phyloP scores from a whole-genome alignment of 371 early-diverging fungal genomes.

The Syncephalastrum sp. region DNA sequence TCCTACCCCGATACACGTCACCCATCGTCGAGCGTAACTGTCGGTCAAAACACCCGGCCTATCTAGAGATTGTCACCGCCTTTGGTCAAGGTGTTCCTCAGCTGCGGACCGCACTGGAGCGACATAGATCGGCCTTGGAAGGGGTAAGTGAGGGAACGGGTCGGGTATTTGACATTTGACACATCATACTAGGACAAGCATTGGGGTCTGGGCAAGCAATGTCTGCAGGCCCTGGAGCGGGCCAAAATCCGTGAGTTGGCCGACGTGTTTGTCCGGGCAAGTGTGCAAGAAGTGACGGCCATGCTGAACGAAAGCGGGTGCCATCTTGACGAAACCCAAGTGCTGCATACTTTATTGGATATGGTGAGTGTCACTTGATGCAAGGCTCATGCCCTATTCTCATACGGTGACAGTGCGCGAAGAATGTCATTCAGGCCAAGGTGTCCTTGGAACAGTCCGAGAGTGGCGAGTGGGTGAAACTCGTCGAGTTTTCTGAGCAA shows the following conservation, averaged over 20 bases:
- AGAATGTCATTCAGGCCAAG: background rate
- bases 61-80: constrained; percentile 59
- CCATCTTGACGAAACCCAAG: too few relatives aligned
- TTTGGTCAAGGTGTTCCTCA: constrained; percentile 46
- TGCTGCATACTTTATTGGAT: constrained; percentile 30
- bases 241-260: constrained; percentile 72
- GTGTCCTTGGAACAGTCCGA: constrained; percentile 5
- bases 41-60: constrained; percentile 43
- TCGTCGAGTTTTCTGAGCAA: constrained; percentile 68
- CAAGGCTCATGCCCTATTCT: background rate
- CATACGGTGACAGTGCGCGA: background rate
- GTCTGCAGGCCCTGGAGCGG: constrained; percentile 51
- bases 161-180: background rate
- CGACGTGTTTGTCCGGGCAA: constrained; percentile 74
- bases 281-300: constrained; percentile 66
- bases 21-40: constrained; percentile 47
- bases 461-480: constrained; percentile 36
- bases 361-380: constrained; percentile 42
- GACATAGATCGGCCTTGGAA: constrained; percentile 25
- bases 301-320: constrained; percentile 22
- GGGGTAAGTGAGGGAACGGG: constrained; percentile 15
- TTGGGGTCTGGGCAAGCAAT: constrained; percentile 73
- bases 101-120: constrained; percentile 34
- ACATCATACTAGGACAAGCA: constrained; percentile 49
- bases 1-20: constrained; percentile 68